Conservation (phyloP, 306 rosid genomes). For the Quillaja saponaria region DNA sequence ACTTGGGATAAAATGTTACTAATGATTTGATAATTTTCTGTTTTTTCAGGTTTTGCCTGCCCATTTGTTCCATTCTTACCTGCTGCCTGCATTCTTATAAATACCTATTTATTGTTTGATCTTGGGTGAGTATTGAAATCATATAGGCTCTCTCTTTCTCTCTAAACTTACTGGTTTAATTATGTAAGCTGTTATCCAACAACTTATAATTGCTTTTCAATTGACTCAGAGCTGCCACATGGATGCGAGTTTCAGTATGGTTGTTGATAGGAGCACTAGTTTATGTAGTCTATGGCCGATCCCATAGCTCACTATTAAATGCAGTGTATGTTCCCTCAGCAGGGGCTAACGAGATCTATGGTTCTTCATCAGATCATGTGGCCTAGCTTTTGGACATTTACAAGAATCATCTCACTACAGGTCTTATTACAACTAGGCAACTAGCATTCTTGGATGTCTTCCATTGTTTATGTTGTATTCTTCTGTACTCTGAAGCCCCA, state of each 20-base stretch:
- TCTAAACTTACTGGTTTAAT: background rate
- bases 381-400: constrained; percentile 29
- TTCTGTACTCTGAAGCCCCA: background rate
- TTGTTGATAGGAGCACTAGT: constrained; percentile 48
- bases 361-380: constrained; percentile 32
- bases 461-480: constrained; percentile 26
- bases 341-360: constrained; percentile 47
- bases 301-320: constrained; percentile 60
- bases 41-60: constrained; percentile 62
- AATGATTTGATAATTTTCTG: constrained; percentile 1
- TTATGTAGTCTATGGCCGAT: constrained; percentile 60
- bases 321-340: constrained; percentile 60
- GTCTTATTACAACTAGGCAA: background rate
- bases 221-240: constrained; percentile 52
- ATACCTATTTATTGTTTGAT: constrained; percentile 61
- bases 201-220: constrained; percentile 12
- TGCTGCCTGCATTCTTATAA: constrained; percentile 65
- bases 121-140: constrained; percentile 59
- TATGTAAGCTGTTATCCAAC: background rate
- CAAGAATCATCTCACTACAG: background rate
- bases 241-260: constrained; percentile 67
- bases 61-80: constrained; percentile 74
- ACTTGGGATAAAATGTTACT: constrained; percentile 10
- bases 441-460: constrained; percentile 15
- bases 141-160: constrained; percentile 4